Evolutionary conservation across 129 eudicot genomes (phyloP), one percentile per base, ranked within the genome.

Genomic region (Escallonia rubra): DNA sequence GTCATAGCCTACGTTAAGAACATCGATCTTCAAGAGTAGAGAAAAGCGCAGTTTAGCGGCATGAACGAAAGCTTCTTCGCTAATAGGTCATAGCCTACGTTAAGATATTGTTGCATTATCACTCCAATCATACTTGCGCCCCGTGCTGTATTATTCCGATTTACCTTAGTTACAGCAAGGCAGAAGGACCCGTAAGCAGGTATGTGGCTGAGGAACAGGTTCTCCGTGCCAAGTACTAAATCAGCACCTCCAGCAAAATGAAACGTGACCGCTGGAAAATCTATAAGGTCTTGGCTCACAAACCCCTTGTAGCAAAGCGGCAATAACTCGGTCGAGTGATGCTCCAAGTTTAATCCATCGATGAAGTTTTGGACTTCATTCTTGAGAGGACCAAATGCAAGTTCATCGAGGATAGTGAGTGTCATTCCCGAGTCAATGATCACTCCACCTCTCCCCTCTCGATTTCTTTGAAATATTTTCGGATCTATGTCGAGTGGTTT

Each of bases 161-260:
- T 23, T 23, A 23, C 34, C 34, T 0, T 4, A 8, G 3, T 12
- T 34, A n/a, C 34, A 54, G 59, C 59, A 16, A 54, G 16, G 23
- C 59, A 54, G 14, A 54, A 54, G 3, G 7, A 8, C 6, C 14
- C 14, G n/a, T n/a, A 16, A 34, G 7, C 7, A 46, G 6, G 6
- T 11, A 7, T 12, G 6, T 3, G 13, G 34, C 14, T 0, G 13
- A 2, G 23, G 14, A 54, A 54, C 59, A 74, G 2, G 2, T 9
- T 64, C 5, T 65, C 72, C 1, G 38, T 40, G 10, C 46, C 66
- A 50, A 74, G 41, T 4, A 57, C 43, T 2, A 74, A 2, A 14
- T 74, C 72, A 42, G 61, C 61, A 4, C 78, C 78, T 40, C 60
- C 78, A 46, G 52, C 78, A 1, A 74, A 51, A 23, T 58, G 72